A percentile compares a stretch with the other conserved stretches of the same genome.
Conservation (phyloP, 345 rosid genomes). For the Camelina laxa region DNA sequence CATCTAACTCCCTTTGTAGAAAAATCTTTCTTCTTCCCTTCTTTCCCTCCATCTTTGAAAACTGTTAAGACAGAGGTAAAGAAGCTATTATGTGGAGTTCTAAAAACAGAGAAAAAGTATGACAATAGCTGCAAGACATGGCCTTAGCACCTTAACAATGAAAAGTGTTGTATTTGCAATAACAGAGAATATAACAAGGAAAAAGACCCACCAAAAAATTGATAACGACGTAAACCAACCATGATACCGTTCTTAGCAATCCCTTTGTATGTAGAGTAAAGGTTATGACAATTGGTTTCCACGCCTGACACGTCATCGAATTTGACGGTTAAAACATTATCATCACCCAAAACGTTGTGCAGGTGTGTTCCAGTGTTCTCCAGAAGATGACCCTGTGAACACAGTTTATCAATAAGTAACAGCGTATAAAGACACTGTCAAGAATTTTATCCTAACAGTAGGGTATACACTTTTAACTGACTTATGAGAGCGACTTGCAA, state of each 20-base stretch:
- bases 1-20: slow-evolving; percentile 62
- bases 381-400: slow-evolving; percentile 64
- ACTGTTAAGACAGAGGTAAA: slow-evolving; percentile 51
- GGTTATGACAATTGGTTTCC: not conserved
- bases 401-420: slow-evolving; percentile 23
- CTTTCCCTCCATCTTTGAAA: slow-evolving; percentile 85
- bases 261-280: slow-evolving; percentile 32
- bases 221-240: slow-evolving; percentile 67
- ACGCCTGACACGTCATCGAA: slow-evolving; percentile 28
- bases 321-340: slow-evolving; percentile 73
- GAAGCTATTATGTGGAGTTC: not conserved
- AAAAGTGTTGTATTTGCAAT: not conserved
- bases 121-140: too few species aligned
- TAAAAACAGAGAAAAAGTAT: not conserved
- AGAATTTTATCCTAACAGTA: not conserved
- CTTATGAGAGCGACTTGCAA: too few species aligned
- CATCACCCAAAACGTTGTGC: slow-evolving; percentile 78
- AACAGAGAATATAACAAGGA: not conserved
- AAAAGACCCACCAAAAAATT: slow-evolving; percentile 67
- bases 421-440: not conserved
- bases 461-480: too few species aligned
- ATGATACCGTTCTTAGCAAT: slow-evolving; percentile 63
- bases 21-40: slow-evolving; percentile 66
- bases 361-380: slow-evolving; percentile 54
- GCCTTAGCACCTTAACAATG: not conserved